These are phyloP conservation scores for Stagonosporopsis tanaceti DNA, from an alignment of 2,329 filamentous ascomycete genomes.

Conservation along the genomic window DNA sequence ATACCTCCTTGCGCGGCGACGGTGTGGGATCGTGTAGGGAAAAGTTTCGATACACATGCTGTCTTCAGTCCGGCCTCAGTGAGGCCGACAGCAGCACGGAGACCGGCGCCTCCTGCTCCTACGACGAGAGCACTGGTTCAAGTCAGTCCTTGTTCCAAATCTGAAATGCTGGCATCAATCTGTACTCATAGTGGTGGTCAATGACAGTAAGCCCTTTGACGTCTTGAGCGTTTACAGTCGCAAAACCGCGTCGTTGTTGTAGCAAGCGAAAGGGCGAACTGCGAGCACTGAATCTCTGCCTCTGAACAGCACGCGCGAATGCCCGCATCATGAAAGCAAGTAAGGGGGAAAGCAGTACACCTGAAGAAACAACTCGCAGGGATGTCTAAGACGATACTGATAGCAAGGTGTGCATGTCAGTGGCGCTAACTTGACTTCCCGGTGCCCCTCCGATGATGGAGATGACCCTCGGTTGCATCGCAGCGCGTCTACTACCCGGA, in stretches of 20 bases:
- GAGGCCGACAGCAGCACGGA: slow-evolving; percentile 69
- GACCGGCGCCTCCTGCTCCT: slow-evolving; percentile 67
- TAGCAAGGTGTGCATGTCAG: slow-evolving; percentile 11
- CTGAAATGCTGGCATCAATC: too few relatives aligned
- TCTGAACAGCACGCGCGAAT: slow-evolving; percentile 34
- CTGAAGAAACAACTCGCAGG: not conserved
- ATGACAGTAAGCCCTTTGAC: slow-evolving; percentile 37
- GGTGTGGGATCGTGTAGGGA: slow-evolving; percentile 70
- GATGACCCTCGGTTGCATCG: slow-evolving; percentile 34
- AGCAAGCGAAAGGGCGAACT: slow-evolving; percentile 7
- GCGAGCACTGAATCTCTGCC: slow-evolving; percentile 23
- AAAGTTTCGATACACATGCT: slow-evolving; percentile 70
- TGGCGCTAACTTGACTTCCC: slow-evolving; percentile 30
- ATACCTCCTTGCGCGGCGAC: slow-evolving; percentile 74
- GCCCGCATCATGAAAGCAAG: slow-evolving; percentile 31
- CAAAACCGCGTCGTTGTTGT: slow-evolving; percentile 22
- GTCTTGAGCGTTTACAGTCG: slow-evolving; percentile 28
- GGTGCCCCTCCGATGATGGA: slow-evolving; percentile 27
- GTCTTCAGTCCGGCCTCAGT: slow-evolving; percentile 71
- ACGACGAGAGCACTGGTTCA: slow-evolving; percentile 52
- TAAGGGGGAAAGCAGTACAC: not conserved
- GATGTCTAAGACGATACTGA: slow-evolving; percentile 13
- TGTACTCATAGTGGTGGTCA: slow-evolving; percentile 49
- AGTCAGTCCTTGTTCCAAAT: slow-evolving; percentile 5
- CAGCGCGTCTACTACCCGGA: slow-evolving; percentile 11